Conservation (phyloP, 2,329 filamentous ascomycete genomes). For the Taxawa tesnikishii region DNA sequence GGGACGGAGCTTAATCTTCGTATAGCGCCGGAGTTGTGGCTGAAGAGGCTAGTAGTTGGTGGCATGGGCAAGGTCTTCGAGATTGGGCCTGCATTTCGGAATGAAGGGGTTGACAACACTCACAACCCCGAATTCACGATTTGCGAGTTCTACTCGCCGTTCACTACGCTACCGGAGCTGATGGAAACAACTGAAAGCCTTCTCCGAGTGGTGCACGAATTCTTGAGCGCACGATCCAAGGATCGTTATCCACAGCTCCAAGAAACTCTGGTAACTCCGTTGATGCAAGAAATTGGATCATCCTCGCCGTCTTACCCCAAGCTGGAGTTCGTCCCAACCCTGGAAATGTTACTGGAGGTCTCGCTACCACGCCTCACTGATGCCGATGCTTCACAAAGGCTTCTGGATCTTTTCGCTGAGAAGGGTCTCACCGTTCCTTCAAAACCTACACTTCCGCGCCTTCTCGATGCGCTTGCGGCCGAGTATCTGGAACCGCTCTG, state of each 20-base stretch:
- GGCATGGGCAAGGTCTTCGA: slow-evolving; percentile 86
- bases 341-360: slow-evolving; percentile 56
- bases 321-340: slow-evolving; percentile 69
- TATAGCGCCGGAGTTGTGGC: slow-evolving; percentile 88
- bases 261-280: neutral
- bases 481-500: slow-evolving; percentile 70
- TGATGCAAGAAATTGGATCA: slow-evolving; percentile 1
- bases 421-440: slow-evolving; percentile 37
- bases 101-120: slow-evolving; percentile 74
- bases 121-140: slow-evolving; percentile 98
- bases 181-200: slow-evolving; percentile 66
- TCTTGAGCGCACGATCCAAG: slow-evolving; percentile 18
- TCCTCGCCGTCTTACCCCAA: slow-evolving; percentile 49
- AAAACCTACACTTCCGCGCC: slow-evolving; percentile 47
- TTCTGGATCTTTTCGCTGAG: slow-evolving; percentile 43
- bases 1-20: slow-evolving; percentile 62
- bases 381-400: slow-evolving; percentile 42
- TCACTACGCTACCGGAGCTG: slow-evolving; percentile 62
- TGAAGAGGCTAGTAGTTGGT: slow-evolving; percentile 83
- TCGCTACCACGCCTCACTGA: slow-evolving; percentile 38
- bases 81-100: slow-evolving; percentile 83
- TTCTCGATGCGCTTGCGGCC: slow-evolving; percentile 72
- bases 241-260: neutral
- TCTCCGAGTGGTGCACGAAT: slow-evolving; percentile 44
- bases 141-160: slow-evolving; percentile 92